phyloP scores from a whole-genome alignment of 768 basidiomycete genomes.

The Chalciporus piperatus region DNA sequence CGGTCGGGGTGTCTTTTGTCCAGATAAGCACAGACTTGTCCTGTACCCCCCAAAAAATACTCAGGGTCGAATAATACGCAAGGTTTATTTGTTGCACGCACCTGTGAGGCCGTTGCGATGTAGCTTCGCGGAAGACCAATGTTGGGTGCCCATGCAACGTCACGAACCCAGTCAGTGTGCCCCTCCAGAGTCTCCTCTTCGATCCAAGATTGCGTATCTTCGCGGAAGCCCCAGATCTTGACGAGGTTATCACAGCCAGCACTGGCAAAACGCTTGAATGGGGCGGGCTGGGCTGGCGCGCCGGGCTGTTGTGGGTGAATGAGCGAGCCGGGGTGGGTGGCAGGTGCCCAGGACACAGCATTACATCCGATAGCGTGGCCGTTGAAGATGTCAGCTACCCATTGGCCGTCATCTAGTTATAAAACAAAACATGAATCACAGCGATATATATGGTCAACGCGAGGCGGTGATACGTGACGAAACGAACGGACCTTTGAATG shows the following conservation, averaged over 20 bases:
- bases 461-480: background rate
- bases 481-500: constrained; percentile 85
- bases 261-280: constrained; percentile 89
- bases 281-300: constrained; percentile 37
- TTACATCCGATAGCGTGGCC: constrained; percentile 97
- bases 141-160: constrained; percentile 99
- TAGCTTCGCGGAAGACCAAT: constrained; percentile 93
- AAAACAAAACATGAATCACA: background rate
- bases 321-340: constrained; percentile 80
- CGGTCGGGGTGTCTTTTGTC: constrained; percentile 77
- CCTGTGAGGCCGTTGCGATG: constrained; percentile 93
- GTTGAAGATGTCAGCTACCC: constrained; percentile 92
- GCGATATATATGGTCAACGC: too few species aligned
- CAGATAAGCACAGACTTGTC: constrained; percentile 90
- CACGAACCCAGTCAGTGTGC: constrained; percentile 96
- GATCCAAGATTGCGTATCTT: constrained; percentile 84
- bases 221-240: constrained; percentile 89
- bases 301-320: constrained; percentile 62
- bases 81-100: constrained; percentile 24
- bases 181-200: constrained; percentile 90
- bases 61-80: background rate
- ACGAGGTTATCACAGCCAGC: constrained; percentile 97
- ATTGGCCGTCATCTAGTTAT: constrained; percentile 85
- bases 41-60: constrained; percentile 20
- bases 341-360: constrained; percentile 96